Conservation (phyloP, 2,329 filamentous ascomycete species). For the Chaetothyriales sp. region DNA sequence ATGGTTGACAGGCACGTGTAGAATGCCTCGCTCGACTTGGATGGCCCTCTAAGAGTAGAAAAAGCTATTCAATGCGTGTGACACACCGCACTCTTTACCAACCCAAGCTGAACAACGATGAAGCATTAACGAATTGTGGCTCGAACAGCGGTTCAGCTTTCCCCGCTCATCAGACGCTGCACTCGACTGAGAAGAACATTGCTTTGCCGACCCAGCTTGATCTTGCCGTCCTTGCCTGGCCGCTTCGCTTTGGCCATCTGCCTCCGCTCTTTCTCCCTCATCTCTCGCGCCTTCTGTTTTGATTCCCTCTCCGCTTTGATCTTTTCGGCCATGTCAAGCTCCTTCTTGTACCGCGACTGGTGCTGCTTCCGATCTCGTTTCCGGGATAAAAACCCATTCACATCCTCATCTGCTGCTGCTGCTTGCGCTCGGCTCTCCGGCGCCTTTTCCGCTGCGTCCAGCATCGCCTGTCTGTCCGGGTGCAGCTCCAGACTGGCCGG, state of each 20-base stretch:
- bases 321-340: conserved; percentile 50
- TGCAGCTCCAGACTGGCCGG: conserved; percentile 39
- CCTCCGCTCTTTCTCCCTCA: conserved; percentile 54
- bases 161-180: conserved; percentile 48
- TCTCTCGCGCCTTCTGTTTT: conserved; percentile 24
- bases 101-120: neutral
- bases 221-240: conserved; percentile 53
- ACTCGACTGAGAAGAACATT: conserved; percentile 62
- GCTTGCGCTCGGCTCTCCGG: conserved; percentile 8
- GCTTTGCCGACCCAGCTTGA: conserved; percentile 71
- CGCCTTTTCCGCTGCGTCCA: conserved; percentile 30
- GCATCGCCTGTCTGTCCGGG: conserved; percentile 44
- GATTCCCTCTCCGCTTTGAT: conserved; percentile 45
- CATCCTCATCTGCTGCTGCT: conserved; percentile 8
- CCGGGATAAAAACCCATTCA: conserved; percentile 1
- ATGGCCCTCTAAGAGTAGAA: too few relatives aligned
- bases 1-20: neutral
- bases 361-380: conserved; percentile 26
- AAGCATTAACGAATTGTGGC: neutral
- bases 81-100: too few relatives aligned
- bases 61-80: too few relatives aligned
- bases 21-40: too few relatives aligned
- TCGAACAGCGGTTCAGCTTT: neutral
- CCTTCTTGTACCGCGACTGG: conserved; percentile 45
- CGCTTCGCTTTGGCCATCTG: conserved; percentile 47